Base-by-base conservation (phyloP, 495 filamentous ascomycete species). In the Aspergillus cristatus region DNA sequence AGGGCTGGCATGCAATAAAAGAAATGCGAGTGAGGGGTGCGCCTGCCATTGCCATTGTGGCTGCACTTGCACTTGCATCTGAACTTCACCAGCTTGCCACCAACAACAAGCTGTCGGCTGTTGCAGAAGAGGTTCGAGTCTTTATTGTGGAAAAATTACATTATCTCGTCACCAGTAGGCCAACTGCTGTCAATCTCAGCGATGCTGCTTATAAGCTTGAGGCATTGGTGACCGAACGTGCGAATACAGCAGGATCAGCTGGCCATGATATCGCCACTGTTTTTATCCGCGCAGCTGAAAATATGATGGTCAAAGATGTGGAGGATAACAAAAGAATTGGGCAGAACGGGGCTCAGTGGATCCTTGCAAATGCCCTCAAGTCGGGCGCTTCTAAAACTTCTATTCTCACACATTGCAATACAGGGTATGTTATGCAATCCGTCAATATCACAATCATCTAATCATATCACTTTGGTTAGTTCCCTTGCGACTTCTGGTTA, bases 1-100 rank as follows among this genome's bases (percentile, higher is more conserved):
- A 95, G 63, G 91, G 83, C 12, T 97, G 88, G 72, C 74, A 88
- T 57, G 85, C 86, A 34, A 98, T 98, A 56, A 84, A 83, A 54
- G 73, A 84, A 14, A 98, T 98, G 91, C 78, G 86, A 40, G 90
- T 95, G 15, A 75, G 87, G 58, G 86, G 91, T 18, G 91, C 91
- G 10, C 91, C 91, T 14, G 91, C 93, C 28, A 98, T 98, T 51
- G 91, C 93, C 24, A 96, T 98, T 37, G 91, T 98, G 12, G 91
- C 93, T 16, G 86, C 86, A 6, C 75, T 98, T 25, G 79, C 82
- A 5, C 75, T 94, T 22, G 86, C 84, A 5, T 81, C 91, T 10
- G 65, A 70, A 32, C 45, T 67, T 14, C 41, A 53, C 15, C 35
- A 33, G 12, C 44, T 63, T 10, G 28, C 50, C 10, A 35, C 36